Percentiles rank a stretch among this genome's conserved stretches.
Conservation (phyloP, 306 rosid genomes). For the Myrica gale region DNA sequence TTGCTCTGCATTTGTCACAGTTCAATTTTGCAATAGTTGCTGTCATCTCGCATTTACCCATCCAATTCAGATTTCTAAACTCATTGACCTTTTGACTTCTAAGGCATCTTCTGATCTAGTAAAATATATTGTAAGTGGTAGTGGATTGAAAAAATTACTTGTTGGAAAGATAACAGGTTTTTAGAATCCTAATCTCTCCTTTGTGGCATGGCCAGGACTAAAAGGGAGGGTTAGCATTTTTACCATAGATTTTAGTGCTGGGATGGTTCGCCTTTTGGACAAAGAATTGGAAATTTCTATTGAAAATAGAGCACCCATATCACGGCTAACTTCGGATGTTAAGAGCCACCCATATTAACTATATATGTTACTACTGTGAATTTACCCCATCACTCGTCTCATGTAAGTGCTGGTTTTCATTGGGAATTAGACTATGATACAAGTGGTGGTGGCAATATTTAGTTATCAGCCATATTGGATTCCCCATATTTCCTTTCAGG, state of each 20-base stretch:
- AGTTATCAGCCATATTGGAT: neutral
- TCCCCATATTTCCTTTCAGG: neutral
- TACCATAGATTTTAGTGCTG: neutral
- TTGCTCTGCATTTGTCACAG: neutral
- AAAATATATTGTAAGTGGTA: constrained; percentile 26
- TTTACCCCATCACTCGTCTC: neutral
- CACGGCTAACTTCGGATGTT: neutral
- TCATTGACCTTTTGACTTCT: constrained; percentile 17
- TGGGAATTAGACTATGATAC: neutral
- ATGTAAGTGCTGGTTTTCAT: neutral
- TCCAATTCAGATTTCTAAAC: constrained; percentile 1
- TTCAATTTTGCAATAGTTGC: neutral
- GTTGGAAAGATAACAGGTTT: constrained; percentile 1
- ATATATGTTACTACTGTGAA: neutral
- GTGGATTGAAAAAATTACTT: constrained; percentile 23
- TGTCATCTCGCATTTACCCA: neutral
- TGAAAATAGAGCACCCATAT: constrained; percentile 2
- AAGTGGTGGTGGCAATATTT: neutral
- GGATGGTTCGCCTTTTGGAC: neutral
- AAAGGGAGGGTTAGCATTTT: constrained; percentile 2
- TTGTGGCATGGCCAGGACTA: neutral
- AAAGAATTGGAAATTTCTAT: neutral
- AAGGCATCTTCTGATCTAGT: neutral
- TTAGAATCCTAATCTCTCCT: neutral
- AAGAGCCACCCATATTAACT: neutral